phyloP scores from a whole-genome alignment of 257 asterid species.

The Cynanchum wilfordii region DNA sequence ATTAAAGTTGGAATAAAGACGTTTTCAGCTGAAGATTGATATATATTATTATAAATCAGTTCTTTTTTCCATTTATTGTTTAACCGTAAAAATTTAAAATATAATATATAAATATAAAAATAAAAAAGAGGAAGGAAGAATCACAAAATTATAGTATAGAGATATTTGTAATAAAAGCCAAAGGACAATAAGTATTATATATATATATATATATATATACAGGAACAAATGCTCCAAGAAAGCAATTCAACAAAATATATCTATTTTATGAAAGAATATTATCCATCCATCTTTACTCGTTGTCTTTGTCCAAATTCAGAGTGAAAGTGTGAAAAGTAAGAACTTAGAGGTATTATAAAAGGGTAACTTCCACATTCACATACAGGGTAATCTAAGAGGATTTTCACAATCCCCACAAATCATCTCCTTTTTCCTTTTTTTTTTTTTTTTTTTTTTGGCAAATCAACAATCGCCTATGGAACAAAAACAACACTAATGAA shows the following conservation, averaged over 20 bases:
- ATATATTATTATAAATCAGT: too few relatives aligned
- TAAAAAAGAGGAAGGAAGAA: too few relatives aligned
- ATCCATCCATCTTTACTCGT: conserved; percentile 1
- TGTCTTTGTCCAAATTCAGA: neutral
- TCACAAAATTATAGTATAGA: too few relatives aligned
- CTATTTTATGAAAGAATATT: neutral
- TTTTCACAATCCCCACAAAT: conserved; percentile 2
- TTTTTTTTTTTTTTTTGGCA: neutral
- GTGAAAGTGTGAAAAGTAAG: neutral
- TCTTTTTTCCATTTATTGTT: too few relatives aligned
- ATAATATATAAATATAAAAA: too few relatives aligned
- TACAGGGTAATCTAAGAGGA: conserved; percentile 9
- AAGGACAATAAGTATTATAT: too few relatives aligned
- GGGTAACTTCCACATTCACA: conserved; percentile 7
- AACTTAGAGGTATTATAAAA: neutral
- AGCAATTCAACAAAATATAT: neutral
- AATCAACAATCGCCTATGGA: conserved; percentile 2
- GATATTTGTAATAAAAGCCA: too few relatives aligned
- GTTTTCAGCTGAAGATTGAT: too few relatives aligned
- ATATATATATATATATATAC: too few relatives aligned
- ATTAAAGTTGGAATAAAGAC: too few relatives aligned
- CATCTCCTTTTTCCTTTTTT: neutral
- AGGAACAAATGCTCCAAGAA: neutral
- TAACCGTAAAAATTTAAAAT: too few relatives aligned
- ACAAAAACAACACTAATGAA: conserved; percentile 7